Base-by-base conservation (phyloP, 2,329 filamentous ascomycete genomes). In the Mycogone perniciosa region DNA sequence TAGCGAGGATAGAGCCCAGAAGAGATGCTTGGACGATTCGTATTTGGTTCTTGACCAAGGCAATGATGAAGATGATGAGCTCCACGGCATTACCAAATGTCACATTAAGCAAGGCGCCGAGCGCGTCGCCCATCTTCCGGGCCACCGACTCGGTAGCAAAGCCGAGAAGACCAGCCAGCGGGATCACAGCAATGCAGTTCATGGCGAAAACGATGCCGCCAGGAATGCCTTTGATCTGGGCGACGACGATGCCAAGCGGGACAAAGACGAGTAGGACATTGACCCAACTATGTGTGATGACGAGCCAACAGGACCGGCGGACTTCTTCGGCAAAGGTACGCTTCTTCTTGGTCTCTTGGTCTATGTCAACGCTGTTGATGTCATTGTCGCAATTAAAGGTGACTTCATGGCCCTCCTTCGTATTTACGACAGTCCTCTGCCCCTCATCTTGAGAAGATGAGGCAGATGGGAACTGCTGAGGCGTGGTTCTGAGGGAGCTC, bases 21-120 rank as follows among this genome's bases (percentile, higher is more conserved):
- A 96, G 74, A 0, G 91, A 95, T 10, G 91, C 89, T 69, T 96
- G 91, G 27, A 96, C 91, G 59, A 96, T 92, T 54, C 88, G 84
- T 54, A 96, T 93, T 73, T 96, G 82, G 68, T 89, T 76, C 76
- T 89, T 89, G 59, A 84, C 81, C 30, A 91, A 73, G 41, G 86
- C 87, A 68, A 91, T 89, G 65, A 84, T 89, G 66, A 88, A 89
- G 56, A 90, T 88, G 63, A 90, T 89, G 63, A 90, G 69, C 67
- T 90, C 86, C 27, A 89, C 86, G 26, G 86, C 84, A 65, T 90
- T 89, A 58, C 86, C 85, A 71, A 89, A 88, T 7, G 85, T 88
- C 54, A 89, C 82, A 61, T 89, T 89, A 64, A 89, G 77, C 60
- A 89, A 67, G 33, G 86, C 85, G 50, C 85, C 85, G 42, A 88